Percentiles rank a stretch among this genome's conserved stretches.
These are phyloP conservation scores for Rhododendron molle DNA, from an alignment of 148 eudicot genomes.

Conservation along the genomic window DNA sequence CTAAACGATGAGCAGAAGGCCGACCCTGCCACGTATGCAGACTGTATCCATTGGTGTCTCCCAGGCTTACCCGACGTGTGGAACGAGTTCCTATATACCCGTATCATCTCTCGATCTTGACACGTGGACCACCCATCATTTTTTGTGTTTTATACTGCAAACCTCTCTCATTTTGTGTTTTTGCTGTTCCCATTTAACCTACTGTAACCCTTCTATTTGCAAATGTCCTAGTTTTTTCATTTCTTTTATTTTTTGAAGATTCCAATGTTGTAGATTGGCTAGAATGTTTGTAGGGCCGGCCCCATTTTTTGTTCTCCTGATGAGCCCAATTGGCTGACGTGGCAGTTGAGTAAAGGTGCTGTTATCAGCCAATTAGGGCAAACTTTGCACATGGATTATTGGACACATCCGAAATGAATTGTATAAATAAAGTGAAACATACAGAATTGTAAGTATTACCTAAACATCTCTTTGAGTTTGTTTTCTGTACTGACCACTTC, in stretches of 20 bases:
- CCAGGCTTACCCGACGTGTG: constrained; percentile 94
- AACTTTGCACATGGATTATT: not conserved
- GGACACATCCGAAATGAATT: not conserved
- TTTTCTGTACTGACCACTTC: not conserved
- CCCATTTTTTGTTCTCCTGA: not conserved
- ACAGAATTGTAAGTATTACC: constrained; percentile 9
- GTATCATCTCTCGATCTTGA: constrained; percentile 52
- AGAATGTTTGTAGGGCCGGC: not conserved
- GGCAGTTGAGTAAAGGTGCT: not conserved
- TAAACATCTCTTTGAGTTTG: not conserved
- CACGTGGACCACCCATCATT: not conserved
- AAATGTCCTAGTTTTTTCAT: not conserved
- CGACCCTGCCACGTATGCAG: constrained; percentile 64
- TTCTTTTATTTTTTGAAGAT: not conserved
- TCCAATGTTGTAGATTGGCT: not conserved
- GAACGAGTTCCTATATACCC: constrained; percentile 86
- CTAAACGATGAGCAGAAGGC: constrained; percentile 65
- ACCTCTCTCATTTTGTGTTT: not conserved
- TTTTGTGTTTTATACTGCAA: not conserved
- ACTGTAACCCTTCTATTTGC: not conserved
- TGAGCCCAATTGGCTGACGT: not conserved
- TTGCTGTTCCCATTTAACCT: not conserved
- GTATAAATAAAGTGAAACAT: constrained; percentile 13
- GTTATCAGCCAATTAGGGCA: not conserved
- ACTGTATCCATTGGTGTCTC: constrained; percentile 96